phyloP scores from a whole-genome alignment of 345 rosid species.

The Salix brachista region DNA sequence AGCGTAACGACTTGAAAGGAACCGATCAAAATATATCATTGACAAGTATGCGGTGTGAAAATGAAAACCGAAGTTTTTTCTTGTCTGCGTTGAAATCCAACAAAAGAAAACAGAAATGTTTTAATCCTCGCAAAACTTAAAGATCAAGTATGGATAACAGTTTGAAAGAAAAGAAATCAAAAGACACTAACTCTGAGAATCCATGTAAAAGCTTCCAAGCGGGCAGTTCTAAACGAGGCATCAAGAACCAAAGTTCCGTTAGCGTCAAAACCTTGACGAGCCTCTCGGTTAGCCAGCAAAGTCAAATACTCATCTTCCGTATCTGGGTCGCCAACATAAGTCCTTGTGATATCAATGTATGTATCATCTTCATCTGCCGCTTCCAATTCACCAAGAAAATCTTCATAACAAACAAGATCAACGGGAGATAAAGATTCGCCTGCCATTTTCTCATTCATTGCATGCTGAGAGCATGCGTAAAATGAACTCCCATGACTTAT shows the following conservation, averaged over 20 bases:
- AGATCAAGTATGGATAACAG: background rate
- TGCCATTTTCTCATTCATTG: constrained; percentile 15
- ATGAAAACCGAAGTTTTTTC: constrained; percentile 36
- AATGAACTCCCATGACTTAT: constrained; percentile 8
- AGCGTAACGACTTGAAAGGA: constrained; percentile 35
- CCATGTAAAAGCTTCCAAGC: constrained; percentile 50
- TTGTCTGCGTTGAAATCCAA: constrained; percentile 36
- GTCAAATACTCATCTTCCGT: constrained; percentile 27
- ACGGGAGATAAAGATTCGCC: constrained; percentile 24
- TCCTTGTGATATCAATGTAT: background rate
- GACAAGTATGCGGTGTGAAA: constrained; percentile 51
- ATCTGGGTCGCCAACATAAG: constrained; percentile 6
- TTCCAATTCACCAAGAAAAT: constrained; percentile 18
- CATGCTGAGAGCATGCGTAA: background rate
- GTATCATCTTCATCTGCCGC: constrained; percentile 6
- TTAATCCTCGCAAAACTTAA: background rate
- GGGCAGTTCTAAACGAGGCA: constrained; percentile 33
- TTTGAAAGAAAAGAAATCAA: background rate
- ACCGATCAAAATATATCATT: constrained; percentile 53
- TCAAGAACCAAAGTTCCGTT: constrained; percentile 20
- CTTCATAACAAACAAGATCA: constrained; percentile 38
- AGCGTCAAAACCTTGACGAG: constrained; percentile 22
- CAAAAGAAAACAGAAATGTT: background rate
- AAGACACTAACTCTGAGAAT: constrained; percentile 42
- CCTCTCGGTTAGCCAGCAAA: constrained; percentile 40